Evolutionary conservation across 2,329 filamentous ascomycete species (phyloP).

Genomic region (Aspergillus tanneri): DNA sequence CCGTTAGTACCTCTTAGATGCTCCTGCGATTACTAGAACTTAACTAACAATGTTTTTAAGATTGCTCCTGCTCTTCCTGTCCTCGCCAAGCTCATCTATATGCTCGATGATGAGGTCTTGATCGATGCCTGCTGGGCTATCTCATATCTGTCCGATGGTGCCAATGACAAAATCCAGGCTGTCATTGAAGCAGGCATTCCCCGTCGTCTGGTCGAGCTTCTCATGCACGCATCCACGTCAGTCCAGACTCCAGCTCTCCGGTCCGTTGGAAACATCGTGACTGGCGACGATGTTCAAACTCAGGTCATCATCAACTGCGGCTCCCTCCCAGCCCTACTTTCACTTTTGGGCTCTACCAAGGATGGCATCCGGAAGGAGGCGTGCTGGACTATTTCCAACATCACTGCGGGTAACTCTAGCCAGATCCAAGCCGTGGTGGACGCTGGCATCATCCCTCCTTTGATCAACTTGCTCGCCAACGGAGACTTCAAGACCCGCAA

Average conservation of each 20-base stretch:
- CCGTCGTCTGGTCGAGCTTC: conserved; percentile 88
- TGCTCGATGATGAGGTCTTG: conserved; percentile 93
- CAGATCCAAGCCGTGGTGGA: conserved; percentile 98
- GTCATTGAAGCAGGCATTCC: conserved; percentile 98
- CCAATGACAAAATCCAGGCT: conserved; percentile 98
- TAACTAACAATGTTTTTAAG: conserved; percentile 49
- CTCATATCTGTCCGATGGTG: conserved; percentile 94
- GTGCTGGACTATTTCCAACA: conserved; percentile 99
- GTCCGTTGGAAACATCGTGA: conserved; percentile 98
- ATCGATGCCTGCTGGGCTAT: conserved; percentile 99
- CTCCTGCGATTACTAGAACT: too few species aligned
- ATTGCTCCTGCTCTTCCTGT: conserved; percentile 94
- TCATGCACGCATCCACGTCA: conserved; percentile 97
- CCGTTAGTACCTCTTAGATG: conserved; percentile 69
- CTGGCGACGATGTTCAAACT: conserved; percentile 96
- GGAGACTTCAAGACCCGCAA: conserved; percentile 99
- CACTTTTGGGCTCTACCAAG: conserved; percentile 92
- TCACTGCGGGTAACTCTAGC: conserved; percentile 94
- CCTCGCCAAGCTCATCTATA: conserved; percentile 95
- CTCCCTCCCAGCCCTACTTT: conserved; percentile 85
- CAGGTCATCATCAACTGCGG: conserved; percentile 99
- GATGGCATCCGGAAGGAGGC: conserved; percentile 99
- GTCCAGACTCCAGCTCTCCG: conserved; percentile 96
- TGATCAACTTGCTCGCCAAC: conserved; percentile 94
- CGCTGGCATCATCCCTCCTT: conserved; percentile 90